phyloP scores from a whole-genome alignment of 306 rosid species.

The Trifolium dubium region DNA sequence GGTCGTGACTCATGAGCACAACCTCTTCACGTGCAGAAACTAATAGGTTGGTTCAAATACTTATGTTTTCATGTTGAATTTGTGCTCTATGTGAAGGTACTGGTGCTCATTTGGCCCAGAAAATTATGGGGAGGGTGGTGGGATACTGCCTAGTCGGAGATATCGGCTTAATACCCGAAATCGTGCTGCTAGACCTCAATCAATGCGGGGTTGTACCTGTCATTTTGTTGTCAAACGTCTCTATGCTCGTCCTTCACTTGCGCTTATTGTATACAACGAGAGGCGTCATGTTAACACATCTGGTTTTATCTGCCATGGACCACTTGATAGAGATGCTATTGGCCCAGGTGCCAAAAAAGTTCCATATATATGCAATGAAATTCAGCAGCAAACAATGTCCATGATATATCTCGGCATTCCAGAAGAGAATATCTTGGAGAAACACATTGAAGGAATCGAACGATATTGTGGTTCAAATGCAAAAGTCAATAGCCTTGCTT shows the following conservation, averaged over 20 bases:
- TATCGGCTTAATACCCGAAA: conserved; percentile 94
- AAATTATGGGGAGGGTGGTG: conserved; percentile 94
- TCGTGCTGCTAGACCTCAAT: conserved; percentile 99
- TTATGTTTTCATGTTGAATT: conserved; percentile 27
- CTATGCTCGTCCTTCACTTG: conserved; percentile 86
- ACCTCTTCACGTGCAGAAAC: neutral
- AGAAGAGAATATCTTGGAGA: conserved; percentile 90
- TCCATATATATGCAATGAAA: conserved; percentile 89
- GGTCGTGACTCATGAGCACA: neutral
- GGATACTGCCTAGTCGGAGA: conserved; percentile 87
- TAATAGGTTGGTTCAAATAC: conserved; percentile 9
- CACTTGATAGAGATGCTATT: conserved; percentile 93
- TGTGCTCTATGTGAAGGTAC: conserved; percentile 58
- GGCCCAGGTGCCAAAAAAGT: conserved; percentile 89
- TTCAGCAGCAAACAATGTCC: conserved; percentile 96
- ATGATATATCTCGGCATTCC: conserved; percentile 98
- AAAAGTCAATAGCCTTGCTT: conserved; percentile 79
- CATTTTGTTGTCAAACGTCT: conserved; percentile 90
- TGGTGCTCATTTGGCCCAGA: conserved; percentile 99
- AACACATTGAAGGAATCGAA: conserved; percentile 89
- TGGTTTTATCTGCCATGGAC: conserved; percentile 95
- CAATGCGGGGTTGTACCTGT: conserved; percentile 95
- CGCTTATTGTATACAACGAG: conserved; percentile 74
- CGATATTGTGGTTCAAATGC: conserved; percentile 86
- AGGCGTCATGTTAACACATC: conserved; percentile 87